A percentile compares a stretch with the other conserved stretches of the same genome.
phyloP scores from a whole-genome alignment of 2,329 filamentous ascomycete genomes.

The Colletotrichum somersetense region DNA sequence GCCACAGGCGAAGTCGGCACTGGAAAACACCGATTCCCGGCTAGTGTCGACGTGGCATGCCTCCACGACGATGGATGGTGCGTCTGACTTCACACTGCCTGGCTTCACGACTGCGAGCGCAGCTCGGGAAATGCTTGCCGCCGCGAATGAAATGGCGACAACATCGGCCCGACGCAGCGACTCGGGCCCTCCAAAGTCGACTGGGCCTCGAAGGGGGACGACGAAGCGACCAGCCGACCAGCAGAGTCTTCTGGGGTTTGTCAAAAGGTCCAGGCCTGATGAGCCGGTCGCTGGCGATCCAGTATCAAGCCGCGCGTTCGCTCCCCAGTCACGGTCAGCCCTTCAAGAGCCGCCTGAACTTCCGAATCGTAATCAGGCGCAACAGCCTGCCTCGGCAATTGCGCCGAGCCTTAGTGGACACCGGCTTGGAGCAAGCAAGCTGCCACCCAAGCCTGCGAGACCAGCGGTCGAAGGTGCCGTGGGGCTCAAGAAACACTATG shows the following conservation, averaged over 20 bases:
- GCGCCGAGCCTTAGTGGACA: conserved; percentile 53
- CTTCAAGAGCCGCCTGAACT: conserved; percentile 34
- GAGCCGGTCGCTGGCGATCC: conserved; percentile 1
- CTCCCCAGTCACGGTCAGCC: conserved; percentile 31
- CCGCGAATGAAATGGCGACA: conserved; percentile 45
- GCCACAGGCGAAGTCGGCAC: conserved; percentile 17
- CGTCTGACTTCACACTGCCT: conserved; percentile 68
- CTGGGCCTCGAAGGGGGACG: conserved; percentile 46
- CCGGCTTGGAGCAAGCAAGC: conserved; percentile 56
- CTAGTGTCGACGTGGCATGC: conserved; percentile 24
- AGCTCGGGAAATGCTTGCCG: conserved; percentile 60
- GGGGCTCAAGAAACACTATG: conserved; percentile 61
- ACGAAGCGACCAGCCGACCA: conserved; percentile 55
- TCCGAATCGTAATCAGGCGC: conserved; percentile 39
- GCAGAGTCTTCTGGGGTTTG: conserved; percentile 57
- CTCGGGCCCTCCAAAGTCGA: conserved; percentile 41
- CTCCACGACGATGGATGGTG: conserved; percentile 72
- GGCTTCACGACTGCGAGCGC: conserved; percentile 74
- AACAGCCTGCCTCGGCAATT: conserved; percentile 44
- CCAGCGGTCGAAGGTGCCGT: conserved; percentile 44
- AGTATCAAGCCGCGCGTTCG: conserved; percentile 25
- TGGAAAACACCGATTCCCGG: conserved; percentile 16
- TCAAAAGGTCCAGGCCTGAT: conserved; percentile 46
- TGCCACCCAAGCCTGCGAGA: conserved; percentile 52
- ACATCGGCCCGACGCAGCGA: conserved; percentile 34